These are phyloP conservation scores for Fusarium nygamai DNA, from an alignment of 2,329 filamentous ascomycete genomes.

Conservation along the genomic window DNA sequence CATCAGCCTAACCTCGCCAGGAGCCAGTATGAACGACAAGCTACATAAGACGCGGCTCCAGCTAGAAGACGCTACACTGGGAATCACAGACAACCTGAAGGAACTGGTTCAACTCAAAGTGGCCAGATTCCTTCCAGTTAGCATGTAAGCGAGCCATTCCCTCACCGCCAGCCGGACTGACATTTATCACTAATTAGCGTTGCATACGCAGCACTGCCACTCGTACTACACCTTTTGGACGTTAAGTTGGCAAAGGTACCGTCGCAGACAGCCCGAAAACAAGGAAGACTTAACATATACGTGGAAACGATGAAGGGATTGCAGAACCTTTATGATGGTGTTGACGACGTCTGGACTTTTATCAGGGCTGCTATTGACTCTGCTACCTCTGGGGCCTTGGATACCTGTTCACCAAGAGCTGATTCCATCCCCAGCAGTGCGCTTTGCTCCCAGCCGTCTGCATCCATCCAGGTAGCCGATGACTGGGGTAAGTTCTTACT, in stretches of 20 bases:
- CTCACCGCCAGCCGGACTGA: rapidly evolving
- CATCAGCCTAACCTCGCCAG: neutral
- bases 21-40: neutral
- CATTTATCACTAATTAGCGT: neutral
- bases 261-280: neutral
- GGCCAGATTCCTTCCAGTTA: constrained; percentile 11
- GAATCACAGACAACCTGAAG: constrained; percentile 22
- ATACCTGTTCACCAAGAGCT: neutral
- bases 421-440: neutral
- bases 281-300: neutral
- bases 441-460: rapidly evolving
- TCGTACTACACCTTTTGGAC: rapidly evolving
- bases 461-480: rapidly evolving
- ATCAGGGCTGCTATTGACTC: neutral
- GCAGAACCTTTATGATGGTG: neutral
- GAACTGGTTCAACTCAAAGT: constrained; percentile 18
- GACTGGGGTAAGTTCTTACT: neutral
- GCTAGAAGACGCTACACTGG: neutral
- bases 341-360: neutral
- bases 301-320: neutral
- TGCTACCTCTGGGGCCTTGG: neutral
- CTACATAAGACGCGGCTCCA: neutral
- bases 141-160: constrained; percentile 15
- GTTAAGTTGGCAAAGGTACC: neutral
- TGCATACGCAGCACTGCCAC: rapidly evolving